A percentile compares a stretch with the other conserved stretches of the same genome.
Evolutionary conservation across 106 monocot species (phyloP).

Genomic region (Platanthera guangdongensis): DNA sequence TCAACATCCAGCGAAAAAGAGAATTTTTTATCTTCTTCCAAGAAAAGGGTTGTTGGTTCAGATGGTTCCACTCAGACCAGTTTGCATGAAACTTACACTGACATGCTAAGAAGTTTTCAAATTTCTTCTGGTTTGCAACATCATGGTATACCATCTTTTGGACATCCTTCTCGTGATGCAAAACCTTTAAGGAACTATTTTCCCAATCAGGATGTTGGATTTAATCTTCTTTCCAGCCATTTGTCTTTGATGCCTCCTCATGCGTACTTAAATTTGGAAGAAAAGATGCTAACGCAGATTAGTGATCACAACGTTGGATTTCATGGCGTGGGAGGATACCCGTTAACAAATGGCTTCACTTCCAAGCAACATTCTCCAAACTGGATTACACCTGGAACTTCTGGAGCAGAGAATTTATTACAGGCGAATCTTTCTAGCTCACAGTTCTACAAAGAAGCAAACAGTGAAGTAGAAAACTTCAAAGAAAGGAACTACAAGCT

Average conservation of each 20-base stretch:
- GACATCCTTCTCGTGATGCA: background rate
- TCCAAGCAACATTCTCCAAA: slow-evolving; percentile 21
- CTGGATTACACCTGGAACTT: slow-evolving; percentile 21
- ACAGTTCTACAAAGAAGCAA: slow-evolving; percentile 21
- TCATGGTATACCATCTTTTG: background rate
- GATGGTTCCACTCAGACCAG: background rate
- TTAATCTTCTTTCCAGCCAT: slow-evolving; percentile 3
- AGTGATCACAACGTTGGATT: slow-evolving; percentile 10
- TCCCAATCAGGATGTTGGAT: background rate
- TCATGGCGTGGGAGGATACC: slow-evolving; percentile 15
- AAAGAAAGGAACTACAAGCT: slow-evolving; percentile 56
- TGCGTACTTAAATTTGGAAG: slow-evolving; percentile 6
- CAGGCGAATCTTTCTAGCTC: background rate
- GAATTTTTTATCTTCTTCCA: background rate
- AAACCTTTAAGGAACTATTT: background rate
- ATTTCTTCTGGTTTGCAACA: background rate
- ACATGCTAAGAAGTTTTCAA: slow-evolving; percentile 3
- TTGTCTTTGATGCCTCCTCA: slow-evolving; percentile 1
- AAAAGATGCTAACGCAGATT: background rate
- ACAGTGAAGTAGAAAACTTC: slow-evolving; percentile 16
- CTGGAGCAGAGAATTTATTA: slow-evolving; percentile 12
- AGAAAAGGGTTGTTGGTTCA: background rate
- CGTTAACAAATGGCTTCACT: slow-evolving; percentile 10
- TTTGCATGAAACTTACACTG: background rate
- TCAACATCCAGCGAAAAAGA: slow-evolving; percentile 3